Base-by-base conservation (phyloP, 805 yeast species). In the Saccharomycopsis microspora region DNA sequence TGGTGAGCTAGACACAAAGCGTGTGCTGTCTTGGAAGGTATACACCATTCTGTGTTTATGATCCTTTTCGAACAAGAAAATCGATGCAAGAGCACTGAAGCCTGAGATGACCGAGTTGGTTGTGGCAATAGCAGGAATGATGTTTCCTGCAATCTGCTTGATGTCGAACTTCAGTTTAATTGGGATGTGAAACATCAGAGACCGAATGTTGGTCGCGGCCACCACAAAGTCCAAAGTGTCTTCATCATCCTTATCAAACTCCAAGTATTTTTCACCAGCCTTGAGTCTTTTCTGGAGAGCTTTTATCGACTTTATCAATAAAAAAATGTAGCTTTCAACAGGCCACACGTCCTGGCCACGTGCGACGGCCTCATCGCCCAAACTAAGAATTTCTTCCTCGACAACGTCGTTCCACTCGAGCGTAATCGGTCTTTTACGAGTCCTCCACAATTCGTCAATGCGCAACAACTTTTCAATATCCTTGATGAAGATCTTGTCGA, bases 81-180 rank as follows among this genome's bases (percentile, higher is more conserved):
- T 64, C 0, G 95, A 83, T 37, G 82, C 77, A 38, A 90, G 61
- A 3, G 88, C 80, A 10, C 93, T 82, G 55, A 87, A 74, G 0
- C 98, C 98, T 0, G 96, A 88, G 56, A 93, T 81, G 9, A 93
- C 82, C 1, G 98, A 97, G 62, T 93, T 93, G 3, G 97, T 90
- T 1, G 98, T 93, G 4, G 98, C 97, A 56, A 94, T 89, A 0
- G 98, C 98, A 0, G 99, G 98, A 39, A 93, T 93, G 57, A 93
- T 93, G 63, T 90, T 93, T 4, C 99, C 99, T 0, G 98, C 98
- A 54, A 90, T 88, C 58, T 85, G 94, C 61, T 93, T 93, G 52
- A 85, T 76, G 51, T 87, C 95, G 60, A 94, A 93, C 51, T 85
- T 81, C 3, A 93, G 72, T 59, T 83, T 82, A 45, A 69, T 55